Base-by-base conservation (phyloP, 805 yeast species). In the Grigorovia yakushimaensis region DNA sequence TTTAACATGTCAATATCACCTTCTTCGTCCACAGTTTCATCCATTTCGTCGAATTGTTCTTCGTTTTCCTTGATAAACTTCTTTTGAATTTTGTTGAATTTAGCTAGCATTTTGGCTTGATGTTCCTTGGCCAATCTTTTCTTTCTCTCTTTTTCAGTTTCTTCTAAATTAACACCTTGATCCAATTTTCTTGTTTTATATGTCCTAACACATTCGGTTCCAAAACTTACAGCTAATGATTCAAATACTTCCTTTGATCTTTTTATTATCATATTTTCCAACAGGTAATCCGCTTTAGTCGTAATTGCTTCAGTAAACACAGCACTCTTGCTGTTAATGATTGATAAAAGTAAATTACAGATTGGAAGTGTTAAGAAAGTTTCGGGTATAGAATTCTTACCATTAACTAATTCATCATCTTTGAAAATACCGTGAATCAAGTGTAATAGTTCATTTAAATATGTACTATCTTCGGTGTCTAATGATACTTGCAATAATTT, bases 11-110 rank as follows among this genome's bases (percentile, higher is more conserved):
- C 65, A 22, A 68, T 75, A 62, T 70, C 70, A 38, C 71, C 79
- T 9, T 74, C 81, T 50, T 47, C 43, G 5, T 59, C 66, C 2
- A 47, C 77, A 7, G 73, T 79, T 49, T 46, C 40, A 7, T 54
- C 62, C 7, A 36, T 43, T 4, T 41, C 47, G 11, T 44, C 54
- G 40, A 63, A 66, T 11, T 65, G 67, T 35, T 61, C 57, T 20
- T 68, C 62, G 51, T 78, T 73, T 40, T 75, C 75, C 49, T 77
- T 76, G 51, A 85, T 76, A 64, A 91, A 91, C 62, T 71, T 77
- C 20, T 78, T 74, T 60, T 89, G 97, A 56, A 85, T 93, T 48
- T 72, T 80, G 20, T 77, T 76, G 71, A 84, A 78, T 56, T 76
- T 81, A 23, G 72, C 74, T 71, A 82, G 59, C 9, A 84, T 72